Base-by-base conservation (phyloP, 2,329 filamentous ascomycete species). In the Colletotrichum tropicicola region DNA sequence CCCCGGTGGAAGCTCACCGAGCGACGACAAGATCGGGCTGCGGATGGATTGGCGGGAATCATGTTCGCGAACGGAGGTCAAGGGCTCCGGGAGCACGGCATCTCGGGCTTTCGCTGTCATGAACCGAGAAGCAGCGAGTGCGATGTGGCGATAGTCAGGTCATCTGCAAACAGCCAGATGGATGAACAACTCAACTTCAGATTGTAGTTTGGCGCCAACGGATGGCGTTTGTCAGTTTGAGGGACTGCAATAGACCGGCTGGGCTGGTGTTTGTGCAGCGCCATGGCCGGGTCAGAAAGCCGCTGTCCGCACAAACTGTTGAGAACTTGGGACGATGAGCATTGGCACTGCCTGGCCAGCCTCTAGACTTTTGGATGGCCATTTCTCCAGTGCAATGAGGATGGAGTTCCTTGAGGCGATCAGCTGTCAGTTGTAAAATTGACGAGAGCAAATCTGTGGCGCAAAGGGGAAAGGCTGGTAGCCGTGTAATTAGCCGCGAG, bases 401-500 rank as follows among this genome's bases (percentile, higher is more conserved):
- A 43, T 21, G 39, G 39, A 12, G 19, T 21, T 35, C 32, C 32
- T 35, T 12, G 10, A 13, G 32, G 10, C 39, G 39, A 43, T 21
- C 30, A 51, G 57, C 37, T 30, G 49, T 39, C 43, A 51, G 23
- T 51, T 62, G 43, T 44, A 44, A 49, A 37, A 51, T 55, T 43
- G 57, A 23, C 28, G 21, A 65, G 23, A 27, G 45, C 17, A 30
- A 62, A 61, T 54, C 32, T 25, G 47, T 54, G 41, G 27, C 41
- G 7, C 13, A 54, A 65, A 52, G 32, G 32, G 45, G 30, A 43
- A 59, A 59, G 54, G 27, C 39, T 55, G 43, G 54, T 7, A 28
- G 25, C 44, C 19, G 49, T 44, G 44, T 65, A 61, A 65, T 65
- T 55, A 51, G 57, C 37, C 43, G 8, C 35, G 27, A 56, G 32